Evolutionary conservation across 768 basidiomycete species (phyloP), one percentile per base, ranked within the genome.

Genomic region (Pulveroboletus sp.): DNA sequence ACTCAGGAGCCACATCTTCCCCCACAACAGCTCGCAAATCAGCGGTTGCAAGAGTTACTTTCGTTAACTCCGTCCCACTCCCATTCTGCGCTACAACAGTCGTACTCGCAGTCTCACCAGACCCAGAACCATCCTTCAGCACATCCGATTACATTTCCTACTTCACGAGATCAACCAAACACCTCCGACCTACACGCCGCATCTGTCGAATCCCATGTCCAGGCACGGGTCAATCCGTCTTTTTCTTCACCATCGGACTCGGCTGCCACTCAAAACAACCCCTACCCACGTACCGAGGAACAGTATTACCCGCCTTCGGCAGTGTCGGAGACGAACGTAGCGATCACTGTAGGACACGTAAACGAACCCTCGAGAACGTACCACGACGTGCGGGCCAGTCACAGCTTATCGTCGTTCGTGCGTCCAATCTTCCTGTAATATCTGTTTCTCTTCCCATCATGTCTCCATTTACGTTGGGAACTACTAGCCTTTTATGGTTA

Each of bases 11-110:
- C 27, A 6, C 49, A 5, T 35, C 26, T 27, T n/a, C 26, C 43
- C 5, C 6, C 51, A 5, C 57, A 51, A 39, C 56, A 45, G 3
- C 47, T 65, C 7, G 39, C 56, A 8, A 61, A 44, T 15, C 61
- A 56, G 43, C 64, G 64, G 0, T 28, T 66, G 4, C 64, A 64
- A 31, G 54, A 65, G n/a, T 26, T 65, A 18, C 62, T 65, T 17
- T 57, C 61, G 1, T 30, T 56, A 6, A 5, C 24, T 4, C 14
- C 51, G 2, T 32, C 60, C 7, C 43, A 59, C 36, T 0, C 51
- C 4, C 27, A 44, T 28, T 14, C 41, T 39, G 17, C 30, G 26
- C 24, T 33, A 27, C 52, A 39, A 27, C 41, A 40, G 4, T 21
- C 42, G 2, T 36, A 43, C 7, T 21, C 26, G 0, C 47, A 54